Base-by-base conservation (phyloP, 306 rosid species). In the Styphnolobium japonicum region DNA sequence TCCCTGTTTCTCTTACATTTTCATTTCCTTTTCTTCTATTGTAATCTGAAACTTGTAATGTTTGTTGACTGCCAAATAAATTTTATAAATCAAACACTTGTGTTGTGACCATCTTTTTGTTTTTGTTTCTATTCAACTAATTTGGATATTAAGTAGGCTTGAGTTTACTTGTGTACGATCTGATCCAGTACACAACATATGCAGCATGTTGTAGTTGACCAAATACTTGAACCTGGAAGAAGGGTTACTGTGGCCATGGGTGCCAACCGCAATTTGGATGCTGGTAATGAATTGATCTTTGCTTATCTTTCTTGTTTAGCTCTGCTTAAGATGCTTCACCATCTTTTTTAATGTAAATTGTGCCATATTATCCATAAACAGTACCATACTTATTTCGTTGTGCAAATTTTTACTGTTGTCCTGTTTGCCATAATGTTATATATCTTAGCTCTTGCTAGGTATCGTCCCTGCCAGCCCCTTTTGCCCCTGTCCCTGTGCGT, bases 171-270 rank as follows among this genome's bases (percentile, higher is more conserved):
- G 72, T 46, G 67, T 66, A 40, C 65, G 79, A 63, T 71, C 85
- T 82, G 79, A 86, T 80, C 61, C 72, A 19, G 48, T 75, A 14
- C 34, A 23, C 61, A 64, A 67, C 66, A 77, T 86, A 52, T 85
- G 85, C 97, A 95, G 99, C 87, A 82, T 79, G 86, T 90, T 65
- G 48, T 67, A 19, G 89, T 95, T 71, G 93, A 93, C 80, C 94
- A 90, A 85, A 80, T 82, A 80, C 86, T 95, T 84, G 94, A 90
- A 85, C 94, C 98, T 5, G 91, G 91, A 81, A 86, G 33, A 70
- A 90, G 99, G 85, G 92, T 95, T 77, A 95, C 99, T 22, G 97
- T 95, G 69, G 93, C 97, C 71, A 95, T 93, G 99, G 98, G 99
- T 79, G 83, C 91, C 82, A 77, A 90, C 43, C 91, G 97, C 91